Conservation (phyloP, 306 rosid genomes). For the Malus orientalis region DNA sequence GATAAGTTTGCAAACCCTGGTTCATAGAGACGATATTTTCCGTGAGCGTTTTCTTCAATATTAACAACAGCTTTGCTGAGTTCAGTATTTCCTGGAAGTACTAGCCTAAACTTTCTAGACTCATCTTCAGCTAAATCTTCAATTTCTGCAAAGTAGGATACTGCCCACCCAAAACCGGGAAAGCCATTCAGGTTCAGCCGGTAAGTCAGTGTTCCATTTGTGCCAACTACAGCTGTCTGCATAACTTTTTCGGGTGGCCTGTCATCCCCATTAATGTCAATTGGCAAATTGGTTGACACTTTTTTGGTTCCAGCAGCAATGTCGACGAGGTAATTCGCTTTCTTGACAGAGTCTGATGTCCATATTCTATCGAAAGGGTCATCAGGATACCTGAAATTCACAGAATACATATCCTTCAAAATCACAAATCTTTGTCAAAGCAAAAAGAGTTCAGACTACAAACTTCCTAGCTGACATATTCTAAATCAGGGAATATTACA, state of each 20-base stretch:
- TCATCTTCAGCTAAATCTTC: slow-evolving; percentile 62
- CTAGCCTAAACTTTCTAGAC: slow-evolving; percentile 83
- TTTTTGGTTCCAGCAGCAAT: slow-evolving; percentile 80
- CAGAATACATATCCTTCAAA: slow-evolving; percentile 3
- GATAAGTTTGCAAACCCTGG: slow-evolving; percentile 75
- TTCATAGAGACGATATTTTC: slow-evolving; percentile 81
- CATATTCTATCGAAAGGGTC: slow-evolving; percentile 95
- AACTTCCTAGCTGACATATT: background rate
- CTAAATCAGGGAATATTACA: background rate
- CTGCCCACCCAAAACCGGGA: slow-evolving; percentile 87
- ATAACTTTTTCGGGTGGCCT: slow-evolving; percentile 79
- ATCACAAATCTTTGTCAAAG: background rate
- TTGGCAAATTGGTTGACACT: slow-evolving; percentile 60
- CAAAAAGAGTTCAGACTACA: background rate
- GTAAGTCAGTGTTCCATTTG: slow-evolving; percentile 78
- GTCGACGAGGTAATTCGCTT: slow-evolving; percentile 91
- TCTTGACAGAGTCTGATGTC: slow-evolving; percentile 87
- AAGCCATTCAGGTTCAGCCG: slow-evolving; percentile 85
- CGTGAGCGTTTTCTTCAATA: slow-evolving; percentile 87
- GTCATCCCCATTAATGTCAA: slow-evolving; percentile 55
- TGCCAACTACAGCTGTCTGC: slow-evolving; percentile 97
- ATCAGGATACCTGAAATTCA: slow-evolving; percentile 76
- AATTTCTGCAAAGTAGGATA: slow-evolving; percentile 92
- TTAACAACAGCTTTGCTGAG: slow-evolving; percentile 75
- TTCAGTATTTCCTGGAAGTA: slow-evolving; percentile 62